phyloP scores from a whole-genome alignment of 1,284 basidiomycete genomes.

The Rhodotorula mucilaginosa region DNA sequence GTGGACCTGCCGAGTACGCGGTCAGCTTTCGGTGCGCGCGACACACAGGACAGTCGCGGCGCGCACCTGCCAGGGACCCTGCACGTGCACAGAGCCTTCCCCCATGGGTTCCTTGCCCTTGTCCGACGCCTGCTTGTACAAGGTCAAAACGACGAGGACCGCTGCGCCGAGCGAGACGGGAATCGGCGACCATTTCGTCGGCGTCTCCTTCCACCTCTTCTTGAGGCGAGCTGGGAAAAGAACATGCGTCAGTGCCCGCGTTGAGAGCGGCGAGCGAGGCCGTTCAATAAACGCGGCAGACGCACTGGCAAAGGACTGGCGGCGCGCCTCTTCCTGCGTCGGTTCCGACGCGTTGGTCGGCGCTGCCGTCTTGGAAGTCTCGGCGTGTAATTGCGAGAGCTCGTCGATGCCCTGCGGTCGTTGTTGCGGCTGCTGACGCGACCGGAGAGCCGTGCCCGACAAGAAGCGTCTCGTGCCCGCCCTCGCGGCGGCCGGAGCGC shows the following conservation, averaged over 20 bases:
- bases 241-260: not conserved
- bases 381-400: not conserved
- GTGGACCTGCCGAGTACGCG: constrained; percentile 65
- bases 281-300: not conserved
- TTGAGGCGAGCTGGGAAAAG: constrained; percentile 53
- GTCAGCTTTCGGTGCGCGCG: not conserved
- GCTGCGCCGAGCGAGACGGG: constrained; percentile 87
- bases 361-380: not conserved
- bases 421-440: constrained; percentile 21
- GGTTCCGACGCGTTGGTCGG: not conserved
- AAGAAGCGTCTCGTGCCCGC: constrained; percentile 31
- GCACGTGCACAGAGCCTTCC: constrained; percentile 59
- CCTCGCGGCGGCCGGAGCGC: constrained; percentile 22
- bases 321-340: not conserved
- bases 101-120: constrained; percentile 34
- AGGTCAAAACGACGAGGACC: constrained; percentile 67
- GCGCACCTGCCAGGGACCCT: constrained; percentile 91
- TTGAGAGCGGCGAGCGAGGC: too few relatives aligned
- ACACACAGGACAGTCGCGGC: not conserved
- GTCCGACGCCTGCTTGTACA: constrained; percentile 42
- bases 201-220: constrained; percentile 80
- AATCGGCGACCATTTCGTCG: constrained; percentile 92
- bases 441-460: constrained; percentile 7
- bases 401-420: constrained; percentile 12
- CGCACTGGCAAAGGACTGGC: constrained; percentile 31